Conservation (phyloP, 208 protist genomes). For the Leishmania arabica region DNA sequence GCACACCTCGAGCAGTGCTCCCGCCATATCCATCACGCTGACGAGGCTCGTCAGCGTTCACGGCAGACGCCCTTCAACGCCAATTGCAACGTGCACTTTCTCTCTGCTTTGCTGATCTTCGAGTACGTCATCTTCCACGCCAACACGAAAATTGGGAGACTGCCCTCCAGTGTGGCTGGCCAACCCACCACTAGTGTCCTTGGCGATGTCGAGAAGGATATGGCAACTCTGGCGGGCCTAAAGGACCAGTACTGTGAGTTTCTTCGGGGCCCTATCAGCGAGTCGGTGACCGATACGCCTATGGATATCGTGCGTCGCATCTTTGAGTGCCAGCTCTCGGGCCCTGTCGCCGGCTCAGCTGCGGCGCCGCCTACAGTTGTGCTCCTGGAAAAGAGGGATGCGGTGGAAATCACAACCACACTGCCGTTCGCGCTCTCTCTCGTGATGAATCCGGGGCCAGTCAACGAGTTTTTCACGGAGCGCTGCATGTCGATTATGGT, state of each 20-base stretch:
- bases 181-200: not conserved
- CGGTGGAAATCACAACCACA: conserved; percentile 82
- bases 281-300: conserved; percentile 16
- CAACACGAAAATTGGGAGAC: not conserved
- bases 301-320: conserved; percentile 45
- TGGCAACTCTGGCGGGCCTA: conserved; percentile 4
- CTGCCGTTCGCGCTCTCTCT: conserved; percentile 89
- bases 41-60: conserved; percentile 17
- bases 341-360: not conserved
- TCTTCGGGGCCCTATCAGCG: conserved; percentile 31
- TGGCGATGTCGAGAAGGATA: not conserved
- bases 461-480: conserved; percentile 84
- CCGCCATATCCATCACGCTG: not conserved
- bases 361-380: not conserved
- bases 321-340: conserved; percentile 21
- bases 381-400: conserved; percentile 41
- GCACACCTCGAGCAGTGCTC: conserved; percentile 6
- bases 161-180: not conserved
- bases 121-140: conserved; percentile 71
- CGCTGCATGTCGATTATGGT: conserved; percentile 61
- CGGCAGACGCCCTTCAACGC: conserved; percentile 41
- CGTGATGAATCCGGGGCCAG: conserved; percentile 68
- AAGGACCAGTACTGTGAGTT: conserved; percentile 45
- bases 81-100: conserved; percentile 61
- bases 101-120: conserved; percentile 66